Evolutionary conservation across 495 filamentous ascomycete species (phyloP), one percentile per base, ranked within the genome.

Genomic region (Letharia columbiana): DNA sequence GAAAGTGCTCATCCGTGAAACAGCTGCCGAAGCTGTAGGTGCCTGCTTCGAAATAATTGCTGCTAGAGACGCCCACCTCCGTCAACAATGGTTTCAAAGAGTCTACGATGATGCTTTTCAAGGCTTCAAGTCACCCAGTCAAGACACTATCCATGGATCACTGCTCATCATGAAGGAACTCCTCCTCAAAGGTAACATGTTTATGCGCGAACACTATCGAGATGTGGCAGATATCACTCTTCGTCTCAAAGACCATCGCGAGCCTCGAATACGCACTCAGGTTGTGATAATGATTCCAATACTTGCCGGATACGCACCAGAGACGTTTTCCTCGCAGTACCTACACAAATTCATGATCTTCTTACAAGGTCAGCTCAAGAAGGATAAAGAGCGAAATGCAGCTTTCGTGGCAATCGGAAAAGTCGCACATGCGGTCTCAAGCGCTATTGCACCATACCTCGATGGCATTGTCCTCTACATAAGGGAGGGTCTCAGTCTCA

Each of bases 331-430:
- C 42, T 81, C 83, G 60, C 83, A 80, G 15, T 95, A 96, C 71
- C 82, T 99, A 8, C 92, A 96, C 76, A 88, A 90, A 71, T 97
- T 95, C 79, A 99, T 99, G 95, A 83, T 96, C 13, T 92, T 96
- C 71, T 84, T 99, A 12, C 92, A 96, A 71, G 85, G 86, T 41
- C 92, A 97, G 78, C 84, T 99, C n/a, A 96, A 96, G 78, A 91
- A 92, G 73, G 90, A 95, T 60, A 92, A 91, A 73, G 93, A 98
- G 67, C 83, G 93, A 20, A 94, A 94, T 73, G 84, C 91, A 50
- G 93, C 94, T 23, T 98, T 97, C 70, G 83, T 95, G 57, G 94
- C 94, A 15, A 96, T 99, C 70, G 94, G 94, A 37, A 89, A 94
- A 71, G 89, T 99, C 70, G 94, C 93, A n/a, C 91, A 94, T 77